Base-by-base conservation (phyloP, 192 early-diverging fungal species). In the Rhizophagus prolifer region DNA sequence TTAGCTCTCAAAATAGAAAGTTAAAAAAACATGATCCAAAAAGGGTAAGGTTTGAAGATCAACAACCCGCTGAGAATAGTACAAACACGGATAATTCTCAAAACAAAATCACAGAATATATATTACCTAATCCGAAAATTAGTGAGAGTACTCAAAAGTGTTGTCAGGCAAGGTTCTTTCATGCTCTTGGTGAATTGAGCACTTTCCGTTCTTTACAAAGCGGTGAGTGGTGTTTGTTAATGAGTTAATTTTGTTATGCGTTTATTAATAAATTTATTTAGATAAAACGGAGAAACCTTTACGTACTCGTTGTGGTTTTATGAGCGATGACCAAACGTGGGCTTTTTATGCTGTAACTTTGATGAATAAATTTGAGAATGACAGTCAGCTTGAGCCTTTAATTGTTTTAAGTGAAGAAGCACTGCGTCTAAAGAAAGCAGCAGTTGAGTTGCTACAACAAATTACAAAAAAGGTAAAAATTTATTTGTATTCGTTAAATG, bases 101-200 rank as follows among this genome's bases (percentile, higher is more conserved):
- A 4, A 8, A 72, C 58, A 41, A 26, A 23, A 28, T 30, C 10
- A 72, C 16, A 26, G 47, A 50, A 54, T 14, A 72, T 34, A 30
- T 28, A 31, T 54, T 70, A 14, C 87, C 90, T 14, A 74, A 77
- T 2, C 93, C 93, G n/a, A 81, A 84, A 34, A 75, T 94, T 25
- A 88, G 89, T 14, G 72, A 71, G 10, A 79, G 86, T 4, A 88
- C 84, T 8, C 87, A 89, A 75, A 86, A 88, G 46, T 81, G 89
- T 58, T 93, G 91, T 79, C 82, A 86, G 13, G 82, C 78, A 19
- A 81, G 87, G 50, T 90, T 96, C 70, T 83, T 92, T 46, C 75
- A 84, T 66, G 79, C 91, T 59, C 86, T 96, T 34, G 94, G 89
- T 46, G 91, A 93, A 28, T 82, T 95, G 60, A 86, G 84, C 14